These are phyloP conservation scores for Pseudogymnoascus sp. DNA, from an alignment of 2,329 filamentous ascomycete species.

Conservation along the genomic window DNA sequence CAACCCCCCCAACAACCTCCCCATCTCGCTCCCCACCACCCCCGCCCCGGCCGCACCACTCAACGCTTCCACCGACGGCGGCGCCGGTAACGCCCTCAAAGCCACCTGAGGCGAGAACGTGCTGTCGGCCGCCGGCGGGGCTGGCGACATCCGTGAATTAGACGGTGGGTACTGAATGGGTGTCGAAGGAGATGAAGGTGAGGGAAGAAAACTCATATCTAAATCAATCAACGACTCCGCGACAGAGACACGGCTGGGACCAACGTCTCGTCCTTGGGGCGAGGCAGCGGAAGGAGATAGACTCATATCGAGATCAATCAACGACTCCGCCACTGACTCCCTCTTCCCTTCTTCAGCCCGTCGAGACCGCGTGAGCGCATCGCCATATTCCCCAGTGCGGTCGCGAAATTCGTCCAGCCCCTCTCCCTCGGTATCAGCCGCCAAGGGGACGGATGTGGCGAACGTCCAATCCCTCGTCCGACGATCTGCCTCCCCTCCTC, in stretches of 20 bases:
- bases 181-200: too few species aligned
- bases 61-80: conserved; percentile 11
- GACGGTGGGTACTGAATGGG: too few species aligned
- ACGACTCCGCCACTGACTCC: too few species aligned
- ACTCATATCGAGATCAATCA: neutral
- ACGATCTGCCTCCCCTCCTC: neutral
- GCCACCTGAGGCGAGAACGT: too few species aligned
- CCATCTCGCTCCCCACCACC: conserved; percentile 15
- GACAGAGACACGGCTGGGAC: conserved; percentile 28
- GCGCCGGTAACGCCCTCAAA: conserved; percentile 17
- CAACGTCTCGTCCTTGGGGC: neutral
- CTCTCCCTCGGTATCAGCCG: conserved; percentile 14
- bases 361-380: too few species aligned
- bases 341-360: too few species aligned
- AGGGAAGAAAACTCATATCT: too few species aligned
- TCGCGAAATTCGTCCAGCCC: too few species aligned
- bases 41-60: conserved; percentile 13
- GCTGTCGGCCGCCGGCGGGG: conserved; percentile 23
- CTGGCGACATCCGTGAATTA: too few species aligned
- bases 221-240: neutral
- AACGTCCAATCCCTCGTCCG: conserved; percentile 31
- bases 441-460: conserved; percentile 37
- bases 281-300: neutral
- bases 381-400: too few species aligned
- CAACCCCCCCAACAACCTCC: conserved; percentile 20